These are phyloP conservation scores for Clonostachys sp. DNA, from an alignment of 2,329 filamentous ascomycete genomes.

Conservation along the genomic window DNA sequence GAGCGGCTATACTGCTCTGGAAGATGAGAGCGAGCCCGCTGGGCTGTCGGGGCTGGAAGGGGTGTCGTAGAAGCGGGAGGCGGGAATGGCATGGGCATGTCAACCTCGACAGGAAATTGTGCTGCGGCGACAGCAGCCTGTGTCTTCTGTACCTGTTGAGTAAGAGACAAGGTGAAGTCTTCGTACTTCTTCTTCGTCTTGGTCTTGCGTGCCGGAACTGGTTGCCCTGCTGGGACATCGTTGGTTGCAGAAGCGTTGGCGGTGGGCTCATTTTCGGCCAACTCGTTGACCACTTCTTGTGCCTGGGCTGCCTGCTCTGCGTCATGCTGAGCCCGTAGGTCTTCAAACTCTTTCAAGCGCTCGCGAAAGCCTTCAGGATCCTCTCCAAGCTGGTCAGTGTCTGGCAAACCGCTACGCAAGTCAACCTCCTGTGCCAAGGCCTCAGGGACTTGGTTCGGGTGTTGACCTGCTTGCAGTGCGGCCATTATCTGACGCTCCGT, in stretches of 20 bases:
- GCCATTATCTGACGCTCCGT: constrained; percentile 50
- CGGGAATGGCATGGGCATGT: constrained; percentile 72
- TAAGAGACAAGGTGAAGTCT: constrained; percentile 57
- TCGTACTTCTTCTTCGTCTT: constrained; percentile 23
- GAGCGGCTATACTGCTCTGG: constrained; percentile 71
- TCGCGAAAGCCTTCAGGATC: constrained; percentile 61
- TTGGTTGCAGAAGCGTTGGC: not conserved
- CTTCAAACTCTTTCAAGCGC: constrained; percentile 79
- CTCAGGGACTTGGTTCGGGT: constrained; percentile 25
- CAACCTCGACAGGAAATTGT: constrained; percentile 44
- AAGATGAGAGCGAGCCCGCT: constrained; percentile 77
- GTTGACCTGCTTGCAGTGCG: constrained; percentile 16
- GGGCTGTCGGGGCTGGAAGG: constrained; percentile 82
- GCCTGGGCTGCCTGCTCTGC: constrained; percentile 33
- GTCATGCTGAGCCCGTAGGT: constrained; percentile 70
- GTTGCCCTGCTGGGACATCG: not conserved
- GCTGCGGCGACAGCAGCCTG: constrained; percentile 36
- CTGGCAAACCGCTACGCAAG: constrained; percentile 42
- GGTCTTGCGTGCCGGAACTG: constrained; percentile 1
- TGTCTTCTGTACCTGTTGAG: constrained; percentile 80
- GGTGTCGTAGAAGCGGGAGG: constrained; percentile 74
- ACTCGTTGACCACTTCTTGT: constrained; percentile 7
- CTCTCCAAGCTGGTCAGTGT: constrained; percentile 41
- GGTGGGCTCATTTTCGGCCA: constrained; percentile 7
- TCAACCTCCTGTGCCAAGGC: constrained; percentile 27